Base-by-base conservation (phyloP, 108 stramenopile species). In the Mayamaea pseudoterrestris region DNA sequence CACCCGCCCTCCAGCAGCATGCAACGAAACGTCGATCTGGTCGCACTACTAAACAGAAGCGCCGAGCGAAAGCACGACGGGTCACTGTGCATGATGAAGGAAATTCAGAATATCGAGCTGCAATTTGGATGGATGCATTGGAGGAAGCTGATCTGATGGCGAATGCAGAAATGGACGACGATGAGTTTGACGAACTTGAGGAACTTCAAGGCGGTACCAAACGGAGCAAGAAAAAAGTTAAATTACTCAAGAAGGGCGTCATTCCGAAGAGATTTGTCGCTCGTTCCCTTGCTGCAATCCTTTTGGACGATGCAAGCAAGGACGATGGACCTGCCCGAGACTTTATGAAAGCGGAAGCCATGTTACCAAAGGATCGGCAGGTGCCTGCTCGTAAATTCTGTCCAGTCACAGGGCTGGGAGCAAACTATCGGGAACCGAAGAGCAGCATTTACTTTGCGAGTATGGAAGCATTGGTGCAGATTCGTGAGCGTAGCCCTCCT, bases 61-160 rank as follows among this genome's bases (percentile, higher is more conserved):
- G 87, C 5, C 75, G 88, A 3, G 80, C 74, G 27, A 82, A 80
- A 69, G 88, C 88, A 1, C 75, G 88, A 6, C 80, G 80, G 50
- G 60, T 62, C 2, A 48, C 61, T 0, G 27, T 30, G 17, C 41
- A 63, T 12, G 64, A 59, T 0, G 51, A 32, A 7, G 60, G 69
- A 16, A 55, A 49, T 39, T 57, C 60, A 29, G 68, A 78, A 29
- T 67, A 61, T 41, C 52, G 68, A 20, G 69, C 67, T 9, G 80
- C 80, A 22, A 44, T 78, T 35, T 80, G 78, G 70, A 68, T 90
- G 66, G 87, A 90, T 50, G 76, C 80, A 20, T 53, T 90, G 41
- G 87, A 90, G 49, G 80, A 73, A 27, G 74, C 81, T 2, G 65
- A 73, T 31, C 49, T 55, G 22, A 44, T 56, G 12, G 62, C 41